These are phyloP conservation scores for Gossypium herbaceum DNA, from an alignment of 345 rosid species.

Conservation along the genomic window DNA sequence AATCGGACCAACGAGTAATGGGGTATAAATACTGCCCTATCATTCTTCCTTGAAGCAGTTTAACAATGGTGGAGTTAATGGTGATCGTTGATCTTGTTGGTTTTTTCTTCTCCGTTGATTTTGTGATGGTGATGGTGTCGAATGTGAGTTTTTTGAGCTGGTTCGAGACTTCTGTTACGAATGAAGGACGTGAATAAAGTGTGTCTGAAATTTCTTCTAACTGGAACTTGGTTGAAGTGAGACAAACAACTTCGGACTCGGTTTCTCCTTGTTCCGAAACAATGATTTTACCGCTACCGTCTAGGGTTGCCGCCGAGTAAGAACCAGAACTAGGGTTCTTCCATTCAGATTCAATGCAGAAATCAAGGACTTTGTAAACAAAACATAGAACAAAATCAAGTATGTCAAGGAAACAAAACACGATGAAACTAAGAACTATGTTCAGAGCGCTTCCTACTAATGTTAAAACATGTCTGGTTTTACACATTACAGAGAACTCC, in stretches of 20 bases:
- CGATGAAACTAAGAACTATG: slow-evolving; percentile 62
- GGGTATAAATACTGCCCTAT: slow-evolving; percentile 42
- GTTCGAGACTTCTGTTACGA: slow-evolving; percentile 39
- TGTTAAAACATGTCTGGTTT: slow-evolving; percentile 26
- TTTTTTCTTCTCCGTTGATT: slow-evolving; percentile 34
- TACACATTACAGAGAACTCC: slow-evolving; percentile 25
- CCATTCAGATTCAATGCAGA: slow-evolving; percentile 78
- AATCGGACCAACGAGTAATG: slow-evolving; percentile 90
- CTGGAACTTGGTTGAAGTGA: slow-evolving; percentile 61
- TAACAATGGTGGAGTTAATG: slow-evolving; percentile 62
- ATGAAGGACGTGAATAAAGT: slow-evolving; percentile 67
- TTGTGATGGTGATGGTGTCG: slow-evolving; percentile 8
- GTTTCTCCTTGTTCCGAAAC: slow-evolving; percentile 76
- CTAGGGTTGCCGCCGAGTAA: slow-evolving; percentile 59
- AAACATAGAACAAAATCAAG: slow-evolving; percentile 61
- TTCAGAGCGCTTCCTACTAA: slow-evolving; percentile 41
- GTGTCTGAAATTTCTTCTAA: slow-evolving; percentile 91
- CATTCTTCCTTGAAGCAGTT: slow-evolving; percentile 58
- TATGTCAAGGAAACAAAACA: slow-evolving; percentile 77
- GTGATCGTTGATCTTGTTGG: slow-evolving; percentile 39
- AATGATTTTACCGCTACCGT: slow-evolving; percentile 52
- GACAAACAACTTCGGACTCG: slow-evolving; percentile 64
- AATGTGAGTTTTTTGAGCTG: slow-evolving; percentile 48
- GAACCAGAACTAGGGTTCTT: slow-evolving; percentile 83
- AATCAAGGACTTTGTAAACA: slow-evolving; percentile 65